Base-by-base conservation (phyloP, 2,329 filamentous ascomycete genomes). In the Colletotrichum sp. region DNA sequence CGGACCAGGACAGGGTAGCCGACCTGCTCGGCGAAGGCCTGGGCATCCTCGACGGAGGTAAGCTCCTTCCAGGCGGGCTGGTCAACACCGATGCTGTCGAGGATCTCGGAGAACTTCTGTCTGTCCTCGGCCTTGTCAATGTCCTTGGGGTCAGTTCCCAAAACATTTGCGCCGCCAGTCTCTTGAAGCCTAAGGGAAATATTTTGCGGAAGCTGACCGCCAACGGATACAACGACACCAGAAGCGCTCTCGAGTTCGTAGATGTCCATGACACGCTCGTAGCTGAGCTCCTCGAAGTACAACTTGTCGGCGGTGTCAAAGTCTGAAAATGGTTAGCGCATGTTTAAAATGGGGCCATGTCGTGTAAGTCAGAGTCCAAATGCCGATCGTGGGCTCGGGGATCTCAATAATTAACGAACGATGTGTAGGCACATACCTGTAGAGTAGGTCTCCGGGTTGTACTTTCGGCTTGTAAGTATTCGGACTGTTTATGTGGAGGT, bases 41-140 rank as follows among this genome's bases (percentile, higher is more conserved):
- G 94, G n/a, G 96, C 97, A 24, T 95, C 97, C 77, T 93, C 88
- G 77, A 96, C 95, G 18, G 95, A 98, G 34, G 95, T 98, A 52
- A 99, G 92, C 85, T 99, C 97, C 86, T 98, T 98, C 97, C 97
- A 99, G 12, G 95, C 96, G 43, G 97, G 97, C 87, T 99, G 97
- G 84, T 99, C 96, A 72, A 99, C 93, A 75, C 96, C 96, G 81
- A 99, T 98, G 85, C 95, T 98, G 85, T 99, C 97, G 61, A 99
- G 91, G 78, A 99, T 99, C 82, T 96, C 94, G 26, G 96, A 98
- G 89, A 99, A 99, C 86, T 99, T 99, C 86, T 99, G 96, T 83
- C 97, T 93, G 84, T 99, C 96, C 87, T 99, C 97, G 63, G 97
- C 97, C 89, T 96, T 98, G 90, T 99, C 97, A 79, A 99, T 99